Evolutionary conservation across 768 basidiomycete species (phyloP).

Genomic region (Termitomyces sp.): DNA sequence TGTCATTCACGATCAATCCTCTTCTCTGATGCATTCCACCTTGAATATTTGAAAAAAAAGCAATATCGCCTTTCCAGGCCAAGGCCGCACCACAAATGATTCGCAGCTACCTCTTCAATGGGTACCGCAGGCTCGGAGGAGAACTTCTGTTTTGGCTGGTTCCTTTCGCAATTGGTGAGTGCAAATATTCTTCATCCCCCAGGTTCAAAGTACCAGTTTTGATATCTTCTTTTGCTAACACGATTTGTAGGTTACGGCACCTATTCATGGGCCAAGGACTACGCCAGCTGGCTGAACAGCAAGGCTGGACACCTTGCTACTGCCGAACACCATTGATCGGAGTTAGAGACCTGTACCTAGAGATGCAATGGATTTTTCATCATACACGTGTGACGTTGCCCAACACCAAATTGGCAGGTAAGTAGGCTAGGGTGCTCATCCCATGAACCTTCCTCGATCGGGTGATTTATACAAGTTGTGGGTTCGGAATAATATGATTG

Average conservation of each 20-base stretch:
- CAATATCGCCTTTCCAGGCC: slow-evolving; percentile 79
- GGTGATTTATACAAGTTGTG: no score
- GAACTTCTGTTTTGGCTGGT: slow-evolving; percentile 78
- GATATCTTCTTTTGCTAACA: background rate
- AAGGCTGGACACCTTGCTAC: slow-evolving; percentile 74
- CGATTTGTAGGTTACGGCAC: slow-evolving; percentile 59
- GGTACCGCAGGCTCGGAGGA: slow-evolving; percentile 69
- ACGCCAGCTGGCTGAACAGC: slow-evolving; percentile 66
- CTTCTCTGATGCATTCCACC: background rate
- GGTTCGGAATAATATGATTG: no score
- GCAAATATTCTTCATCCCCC: background rate
- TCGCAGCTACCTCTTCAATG: slow-evolving; percentile 81
- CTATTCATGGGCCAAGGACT: slow-evolving; percentile 76
- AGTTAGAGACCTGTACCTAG: slow-evolving; percentile 1
- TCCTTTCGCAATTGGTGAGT: slow-evolving; percentile 76
- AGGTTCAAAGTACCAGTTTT: background rate
- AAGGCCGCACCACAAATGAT: slow-evolving; percentile 70
- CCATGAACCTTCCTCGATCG: no score
- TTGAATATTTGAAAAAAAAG: slow-evolving; percentile 35
- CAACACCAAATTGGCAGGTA: no score
- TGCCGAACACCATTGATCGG: slow-evolving; percentile 5
- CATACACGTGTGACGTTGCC: no score
- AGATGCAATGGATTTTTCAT: slow-evolving; percentile 1
- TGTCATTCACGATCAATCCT: background rate
- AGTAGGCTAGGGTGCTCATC: no score